Evolutionary conservation across 2,329 filamentous ascomycete species (phyloP).

Genomic region (Colletotrichum godetiae): DNA sequence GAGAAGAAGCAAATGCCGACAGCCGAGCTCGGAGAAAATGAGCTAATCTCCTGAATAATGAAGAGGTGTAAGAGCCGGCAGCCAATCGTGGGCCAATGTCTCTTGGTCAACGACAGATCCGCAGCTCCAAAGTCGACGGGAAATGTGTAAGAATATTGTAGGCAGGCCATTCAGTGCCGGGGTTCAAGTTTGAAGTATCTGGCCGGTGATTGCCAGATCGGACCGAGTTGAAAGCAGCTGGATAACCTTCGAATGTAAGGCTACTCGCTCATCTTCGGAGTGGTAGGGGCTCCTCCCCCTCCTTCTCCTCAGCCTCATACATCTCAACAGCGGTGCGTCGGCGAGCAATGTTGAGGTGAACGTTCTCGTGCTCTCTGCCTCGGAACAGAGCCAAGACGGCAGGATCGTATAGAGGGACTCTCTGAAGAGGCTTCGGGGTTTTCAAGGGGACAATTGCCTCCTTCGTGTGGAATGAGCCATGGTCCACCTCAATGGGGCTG

Average conservation of each 20-base stretch:
- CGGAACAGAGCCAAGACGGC: constrained; percentile 38
- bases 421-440: constrained; percentile 36
- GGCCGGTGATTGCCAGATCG: background rate
- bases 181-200: background rate
- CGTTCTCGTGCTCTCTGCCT: constrained; percentile 29
- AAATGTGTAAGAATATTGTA: background rate
- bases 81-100: background rate
- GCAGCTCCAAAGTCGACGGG: background rate
- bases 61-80: background rate
- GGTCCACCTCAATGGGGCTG: background rate
- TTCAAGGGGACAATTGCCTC: constrained; percentile 9
- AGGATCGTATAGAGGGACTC: constrained; percentile 34
- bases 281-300: background rate
- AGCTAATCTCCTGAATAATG: background rate
- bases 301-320: constrained; percentile 39
- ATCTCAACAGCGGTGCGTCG: constrained; percentile 42
- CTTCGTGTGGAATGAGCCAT: background rate
- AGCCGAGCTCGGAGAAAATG: background rate
- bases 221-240: background rate
- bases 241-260: background rate
- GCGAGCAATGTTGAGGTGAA: constrained; percentile 37
- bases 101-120: background rate
- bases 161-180: background rate
- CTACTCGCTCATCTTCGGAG: background rate
- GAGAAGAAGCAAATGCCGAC: background rate